These are phyloP conservation scores for Ophiobolus disseminans DNA, from an alignment of 2,329 filamentous ascomycete species.

Conservation along the genomic window DNA sequence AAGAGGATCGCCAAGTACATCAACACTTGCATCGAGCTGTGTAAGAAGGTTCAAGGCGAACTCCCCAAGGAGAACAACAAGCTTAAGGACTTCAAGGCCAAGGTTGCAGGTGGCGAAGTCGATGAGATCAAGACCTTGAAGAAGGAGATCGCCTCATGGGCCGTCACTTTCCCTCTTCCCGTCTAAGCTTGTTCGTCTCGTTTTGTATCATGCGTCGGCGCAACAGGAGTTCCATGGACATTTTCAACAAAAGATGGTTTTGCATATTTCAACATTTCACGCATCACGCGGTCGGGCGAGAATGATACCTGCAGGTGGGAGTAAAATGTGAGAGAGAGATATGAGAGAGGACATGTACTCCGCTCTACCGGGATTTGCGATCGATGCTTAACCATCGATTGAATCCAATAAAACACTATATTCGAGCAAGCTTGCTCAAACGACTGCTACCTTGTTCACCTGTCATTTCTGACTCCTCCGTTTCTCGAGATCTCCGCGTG, in stretches of 20 bases:
- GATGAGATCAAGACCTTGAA: slow-evolving; percentile 82
- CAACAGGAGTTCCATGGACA: slow-evolving; percentile 8
- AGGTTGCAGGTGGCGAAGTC: slow-evolving; percentile 79
- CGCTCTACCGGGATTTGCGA: not conserved
- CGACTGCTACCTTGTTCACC: too few relatives aligned
- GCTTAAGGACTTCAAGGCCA: slow-evolving; percentile 99
- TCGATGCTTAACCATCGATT: slow-evolving; percentile 25
- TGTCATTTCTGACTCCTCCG: too few relatives aligned
- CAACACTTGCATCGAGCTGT: slow-evolving; percentile 85
- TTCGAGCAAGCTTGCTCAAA: too few relatives aligned
- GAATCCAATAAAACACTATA: too few relatives aligned
- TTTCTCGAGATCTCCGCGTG: too few relatives aligned
- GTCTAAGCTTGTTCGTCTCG: slow-evolving; percentile 61
- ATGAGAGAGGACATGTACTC: not conserved
- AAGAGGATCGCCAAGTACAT: slow-evolving; percentile 82
- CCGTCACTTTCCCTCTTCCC: slow-evolving; percentile 88
- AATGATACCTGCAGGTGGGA: slow-evolving; percentile 7
- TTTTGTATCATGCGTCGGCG: slow-evolving; percentile 21
- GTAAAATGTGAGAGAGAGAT: not conserved
- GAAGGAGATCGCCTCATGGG: slow-evolving; percentile 90
- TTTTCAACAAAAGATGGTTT: slow-evolving; percentile 37
- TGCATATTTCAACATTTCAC: slow-evolving; percentile 37
- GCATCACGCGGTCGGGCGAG: slow-evolving; percentile 16
- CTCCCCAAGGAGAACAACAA: slow-evolving; percentile 98
- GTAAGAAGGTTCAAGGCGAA: slow-evolving; percentile 81